These are phyloP conservation scores for Candida coquimbonensis DNA, from an alignment of 805 yeast genomes.

Conservation along the genomic window DNA sequence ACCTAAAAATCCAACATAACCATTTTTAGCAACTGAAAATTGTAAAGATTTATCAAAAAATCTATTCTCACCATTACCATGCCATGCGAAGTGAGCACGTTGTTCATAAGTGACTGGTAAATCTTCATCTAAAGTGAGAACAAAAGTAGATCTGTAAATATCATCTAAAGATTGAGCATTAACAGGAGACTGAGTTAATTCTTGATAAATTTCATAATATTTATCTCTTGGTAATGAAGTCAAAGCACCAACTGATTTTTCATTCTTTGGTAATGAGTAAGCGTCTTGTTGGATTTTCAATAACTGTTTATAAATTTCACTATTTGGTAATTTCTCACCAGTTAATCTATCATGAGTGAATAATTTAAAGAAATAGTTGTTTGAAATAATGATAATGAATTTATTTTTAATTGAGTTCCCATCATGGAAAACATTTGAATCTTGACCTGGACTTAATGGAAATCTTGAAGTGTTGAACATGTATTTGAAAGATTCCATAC, in stretches of 20 bases:
- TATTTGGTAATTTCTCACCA: constrained; percentile 38
- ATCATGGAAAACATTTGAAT: constrained; percentile 50
- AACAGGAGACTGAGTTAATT: constrained; percentile 50
- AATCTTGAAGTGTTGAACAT: constrained; percentile 88
- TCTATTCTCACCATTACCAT: constrained; percentile 89
- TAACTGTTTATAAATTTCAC: constrained; percentile 52
- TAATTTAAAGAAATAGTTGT: constrained; percentile 78
- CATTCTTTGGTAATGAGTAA: constrained; percentile 21
- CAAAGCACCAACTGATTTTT: constrained; percentile 55
- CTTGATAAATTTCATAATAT: constrained; percentile 58
- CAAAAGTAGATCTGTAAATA: constrained; percentile 73
- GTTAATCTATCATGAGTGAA: constrained; percentile 41
- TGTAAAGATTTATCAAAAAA: constrained; percentile 90
- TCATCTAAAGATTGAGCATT: constrained; percentile 57
- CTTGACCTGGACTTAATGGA: constrained; percentile 56
- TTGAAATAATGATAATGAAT: constrained; percentile 64
- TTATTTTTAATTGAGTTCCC: constrained; percentile 39
- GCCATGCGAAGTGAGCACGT: constrained; percentile 84
- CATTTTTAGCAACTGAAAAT: constrained; percentile 74
- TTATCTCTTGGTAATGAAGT: constrained; percentile 82
- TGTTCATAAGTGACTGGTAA: constrained; percentile 74
- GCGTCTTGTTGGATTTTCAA: constrained; percentile 40
- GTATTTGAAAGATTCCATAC: constrained; percentile 87
- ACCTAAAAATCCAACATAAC: constrained; percentile 86
- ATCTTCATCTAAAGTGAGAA: constrained; percentile 70